Evolutionary conservation across 2,329 filamentous ascomycete genomes (phyloP), one percentile per base, ranked within the genome.

Genomic region (Penicillium sp.): DNA sequence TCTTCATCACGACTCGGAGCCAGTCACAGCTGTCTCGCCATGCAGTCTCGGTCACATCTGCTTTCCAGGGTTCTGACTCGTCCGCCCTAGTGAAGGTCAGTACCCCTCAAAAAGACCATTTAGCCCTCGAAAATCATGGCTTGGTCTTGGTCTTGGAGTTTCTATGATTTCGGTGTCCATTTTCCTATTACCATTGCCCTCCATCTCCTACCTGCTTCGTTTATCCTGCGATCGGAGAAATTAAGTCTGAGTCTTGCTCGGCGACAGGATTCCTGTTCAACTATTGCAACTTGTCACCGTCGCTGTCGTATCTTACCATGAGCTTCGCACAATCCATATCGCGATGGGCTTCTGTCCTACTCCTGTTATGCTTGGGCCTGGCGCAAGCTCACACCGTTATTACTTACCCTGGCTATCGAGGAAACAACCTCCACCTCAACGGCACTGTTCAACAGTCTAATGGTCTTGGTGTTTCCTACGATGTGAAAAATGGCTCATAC

Each of bases 321-420:
- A 53, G 53, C 40, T 32, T 58, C 42, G 61, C 57, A 59, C 47
- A 61, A 24, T 73, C 65, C 29, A 57, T 68, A 66, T 64, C 67
- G 26, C 61, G 58, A 57, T 72, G 66, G 66, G 50, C 66, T 16
- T 57, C 63, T 13, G 49, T 70, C 55, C 38, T 75, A 35, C 58
- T 70, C 45, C 57, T 76, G 44, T 59, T 78, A 34, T 73, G 75
- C 51, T 62, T 70, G 32, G 66, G 74, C 26, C 60, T 77, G 45
- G 74, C 74, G 8, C 68, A 76, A 20, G 78, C 81, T 45, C 90
- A 95, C 72, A 89, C 83, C n/a, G 83, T 96, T 69, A 88, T 96
- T 72, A 87, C 87, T 60, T 95, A 95, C 70, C 92, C 91, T 0
- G 89, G 89, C 64, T 93, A 89, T 86, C 79, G 92, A 82, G 92